Percentiles rank a stretch among this genome's conserved stretches.
Conservation (phyloP, 768 basidiomycete species). For the Naganishia onofrii region DNA sequence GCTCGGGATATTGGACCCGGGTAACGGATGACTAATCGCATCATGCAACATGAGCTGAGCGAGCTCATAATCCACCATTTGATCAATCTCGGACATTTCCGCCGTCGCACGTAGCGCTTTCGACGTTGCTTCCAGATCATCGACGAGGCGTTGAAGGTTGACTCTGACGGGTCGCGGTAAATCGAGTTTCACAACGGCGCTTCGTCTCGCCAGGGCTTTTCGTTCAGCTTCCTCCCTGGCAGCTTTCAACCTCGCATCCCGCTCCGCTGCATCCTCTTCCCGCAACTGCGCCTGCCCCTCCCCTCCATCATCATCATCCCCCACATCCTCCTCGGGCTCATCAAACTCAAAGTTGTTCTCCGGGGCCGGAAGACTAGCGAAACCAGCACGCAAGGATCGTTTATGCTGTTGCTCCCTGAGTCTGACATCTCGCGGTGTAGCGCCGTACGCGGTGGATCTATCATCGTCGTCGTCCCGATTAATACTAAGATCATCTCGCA, state of each 20-base stretch:
- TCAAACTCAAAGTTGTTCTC: conserved; percentile 97
- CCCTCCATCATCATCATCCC: conserved; percentile 57
- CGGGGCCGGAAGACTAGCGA: conserved; percentile 79
- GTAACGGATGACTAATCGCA: conserved; percentile 77
- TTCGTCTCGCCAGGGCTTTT: conserved; percentile 75
- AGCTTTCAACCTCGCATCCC: conserved; percentile 71
- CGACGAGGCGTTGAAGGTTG: conserved; percentile 65
- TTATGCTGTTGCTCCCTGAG: conserved; percentile 65
- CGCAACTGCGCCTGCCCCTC: conserved; percentile 53
- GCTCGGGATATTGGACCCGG: conserved; percentile 77
- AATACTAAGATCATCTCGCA: conserved; percentile 86
- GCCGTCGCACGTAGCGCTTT: conserved; percentile 35
- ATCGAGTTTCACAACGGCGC: conserved; percentile 72
- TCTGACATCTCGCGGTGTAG: conserved; percentile 75
- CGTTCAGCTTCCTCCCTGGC: conserved; percentile 72
- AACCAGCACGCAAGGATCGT: conserved; percentile 73
- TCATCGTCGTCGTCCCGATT: conserved; percentile 70
- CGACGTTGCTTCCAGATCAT: conserved; percentile 56
- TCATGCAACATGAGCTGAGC: conserved; percentile 79
- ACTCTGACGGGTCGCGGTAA: conserved; percentile 84
- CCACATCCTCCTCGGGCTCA: conserved; percentile 85
- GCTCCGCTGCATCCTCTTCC: conserved; percentile 88
- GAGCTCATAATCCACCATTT: conserved; percentile 73
- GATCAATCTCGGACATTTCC: conserved; percentile 59
- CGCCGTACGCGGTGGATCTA: conserved; percentile 59